These are phyloP conservation scores for Fusarium sacchari DNA, from an alignment of 2,329 filamentous ascomycete species.

Conservation along the genomic window DNA sequence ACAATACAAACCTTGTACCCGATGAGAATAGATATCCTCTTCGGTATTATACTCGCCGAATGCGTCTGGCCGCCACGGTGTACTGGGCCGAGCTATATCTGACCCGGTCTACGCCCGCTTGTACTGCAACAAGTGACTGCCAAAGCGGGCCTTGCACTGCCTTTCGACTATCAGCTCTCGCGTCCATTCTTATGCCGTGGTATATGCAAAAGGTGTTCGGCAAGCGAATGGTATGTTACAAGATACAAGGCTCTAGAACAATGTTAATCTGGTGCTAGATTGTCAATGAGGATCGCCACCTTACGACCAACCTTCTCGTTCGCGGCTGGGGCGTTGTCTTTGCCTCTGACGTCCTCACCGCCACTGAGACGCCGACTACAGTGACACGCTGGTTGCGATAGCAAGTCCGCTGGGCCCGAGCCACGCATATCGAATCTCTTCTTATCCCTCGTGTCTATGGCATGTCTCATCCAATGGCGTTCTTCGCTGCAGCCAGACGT, in stretches of 20 bases:
- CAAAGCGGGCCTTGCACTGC: not conserved
- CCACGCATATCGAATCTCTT: not conserved
- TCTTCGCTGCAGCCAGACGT: not conserved
- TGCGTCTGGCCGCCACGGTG: not conserved
- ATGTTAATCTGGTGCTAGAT: not conserved
- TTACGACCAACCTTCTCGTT: not conserved
- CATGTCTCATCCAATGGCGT: not conserved
- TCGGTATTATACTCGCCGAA: not conserved
- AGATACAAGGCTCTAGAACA: not conserved
- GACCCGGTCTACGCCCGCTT: not conserved
- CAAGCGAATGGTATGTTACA: not conserved
- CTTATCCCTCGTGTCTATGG: not conserved
- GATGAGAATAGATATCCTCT: not conserved
- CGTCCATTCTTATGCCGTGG: not conserved
- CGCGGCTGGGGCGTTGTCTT: not conserved
- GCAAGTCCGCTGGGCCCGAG: not conserved
- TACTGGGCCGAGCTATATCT: not conserved
- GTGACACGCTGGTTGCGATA: not conserved
- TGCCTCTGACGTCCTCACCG: not conserved
- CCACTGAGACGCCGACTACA: not conserved
- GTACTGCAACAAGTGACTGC: not conserved
- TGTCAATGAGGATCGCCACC: not conserved
- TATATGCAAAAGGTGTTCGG: not conserved
- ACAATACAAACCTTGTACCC: not conserved
- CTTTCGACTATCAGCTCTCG: not conserved